Evolutionary conservation across 331 rosid genomes (phyloP).

Genomic region (Pyrus hybrid): DNA sequence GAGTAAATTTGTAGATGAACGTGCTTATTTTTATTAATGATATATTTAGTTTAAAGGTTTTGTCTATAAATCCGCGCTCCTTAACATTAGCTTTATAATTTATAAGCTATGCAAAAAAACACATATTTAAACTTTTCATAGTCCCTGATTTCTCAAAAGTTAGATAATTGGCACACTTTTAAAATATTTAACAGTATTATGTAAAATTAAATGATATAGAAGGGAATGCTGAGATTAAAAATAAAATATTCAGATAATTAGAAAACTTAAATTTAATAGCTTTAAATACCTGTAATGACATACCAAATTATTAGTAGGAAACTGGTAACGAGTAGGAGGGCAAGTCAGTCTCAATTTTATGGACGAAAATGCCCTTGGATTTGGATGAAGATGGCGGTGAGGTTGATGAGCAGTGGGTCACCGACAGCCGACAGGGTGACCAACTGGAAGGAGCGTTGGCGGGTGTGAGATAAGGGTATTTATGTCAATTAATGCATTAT

Average conservation of each 20-base stretch:
- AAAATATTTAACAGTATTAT: too few relatives aligned
- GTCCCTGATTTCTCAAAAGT: too few relatives aligned
- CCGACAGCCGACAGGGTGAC: slow-evolving; percentile 7
- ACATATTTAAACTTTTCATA: too few relatives aligned
- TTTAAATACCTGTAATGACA: too few relatives aligned
- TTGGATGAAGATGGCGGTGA: not conserved
- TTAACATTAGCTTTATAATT: too few relatives aligned
- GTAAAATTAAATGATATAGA: too few relatives aligned
- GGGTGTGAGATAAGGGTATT: slow-evolving; percentile 3
- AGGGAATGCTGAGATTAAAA: too few relatives aligned
- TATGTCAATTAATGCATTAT: not conserved
- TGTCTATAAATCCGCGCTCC: fast-evolving
- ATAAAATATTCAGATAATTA: too few relatives aligned
- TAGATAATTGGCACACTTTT: too few relatives aligned
- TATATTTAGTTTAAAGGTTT: too few relatives aligned
- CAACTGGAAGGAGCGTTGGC: not conserved
- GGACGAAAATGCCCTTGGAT: slow-evolving; percentile 12
- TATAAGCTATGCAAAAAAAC: too few relatives aligned
- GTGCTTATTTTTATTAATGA: fast-evolving
- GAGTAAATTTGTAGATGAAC: fast-evolving
- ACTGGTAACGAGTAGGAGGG: not conserved
- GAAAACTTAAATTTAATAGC: too few relatives aligned
- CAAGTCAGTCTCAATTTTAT: not conserved
- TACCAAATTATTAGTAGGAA: not conserved
- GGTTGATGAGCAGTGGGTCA: not conserved